Conservation (phyloP, 129 eudicot genomes). For the Dittrichia graveolens region DNA sequence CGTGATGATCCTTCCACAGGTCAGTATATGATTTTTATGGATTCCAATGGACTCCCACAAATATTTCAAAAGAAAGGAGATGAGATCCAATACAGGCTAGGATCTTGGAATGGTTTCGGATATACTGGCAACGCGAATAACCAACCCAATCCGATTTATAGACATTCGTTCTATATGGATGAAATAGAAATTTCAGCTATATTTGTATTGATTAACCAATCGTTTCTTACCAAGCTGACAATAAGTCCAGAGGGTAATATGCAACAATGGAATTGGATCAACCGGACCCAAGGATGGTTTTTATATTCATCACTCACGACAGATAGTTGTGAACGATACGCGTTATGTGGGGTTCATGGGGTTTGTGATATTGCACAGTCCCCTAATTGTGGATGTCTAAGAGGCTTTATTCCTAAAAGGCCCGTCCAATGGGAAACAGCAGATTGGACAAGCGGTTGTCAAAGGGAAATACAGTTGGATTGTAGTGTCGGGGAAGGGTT, state of each 20-base stretch:
- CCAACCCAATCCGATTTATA: constrained; percentile 4
- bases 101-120: constrained; percentile 30
- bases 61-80: constrained; percentile 8
- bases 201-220: neutral
- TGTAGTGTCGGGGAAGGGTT: constrained; percentile 47
- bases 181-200: constrained; percentile 8
- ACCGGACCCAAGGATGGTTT: constrained; percentile 24
- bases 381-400: constrained; percentile 44
- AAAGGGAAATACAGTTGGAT: constrained; percentile 22
- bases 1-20: constrained; percentile 28
- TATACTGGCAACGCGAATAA: constrained; percentile 20
- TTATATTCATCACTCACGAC: neutral
- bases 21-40: constrained; percentile 4
- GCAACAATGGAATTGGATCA: constrained; percentile 9
- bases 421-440: constrained; percentile 33
- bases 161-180: neutral
- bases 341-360: constrained; percentile 45
- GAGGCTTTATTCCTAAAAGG: constrained; percentile 37
- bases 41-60: constrained; percentile 32
- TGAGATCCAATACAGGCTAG: constrained; percentile 4
- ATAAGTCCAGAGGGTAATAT: constrained; percentile 20
- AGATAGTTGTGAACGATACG: constrained; percentile 40
- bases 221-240: neutral
- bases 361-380: constrained; percentile 36
- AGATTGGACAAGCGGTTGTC: constrained; percentile 60